Evolutionary conservation across 345 rosid genomes (phyloP), one percentile per base, ranked within the genome.

Genomic region (Cardamine occulta): DNA sequence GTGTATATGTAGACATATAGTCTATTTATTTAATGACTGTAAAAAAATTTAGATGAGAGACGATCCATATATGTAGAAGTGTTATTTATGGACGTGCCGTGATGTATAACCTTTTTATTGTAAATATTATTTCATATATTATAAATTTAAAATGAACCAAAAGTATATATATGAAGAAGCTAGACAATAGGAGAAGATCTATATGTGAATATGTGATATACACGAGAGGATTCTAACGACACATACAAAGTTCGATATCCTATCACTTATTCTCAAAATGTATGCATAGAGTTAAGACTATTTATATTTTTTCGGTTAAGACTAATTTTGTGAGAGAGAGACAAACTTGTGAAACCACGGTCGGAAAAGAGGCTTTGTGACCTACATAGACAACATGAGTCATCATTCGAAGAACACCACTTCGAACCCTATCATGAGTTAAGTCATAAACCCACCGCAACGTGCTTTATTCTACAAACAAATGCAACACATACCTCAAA

Each of bases 11-110:
- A 61, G 39, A 17, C 24, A 47, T 32, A 57, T 37, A 11, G 14
- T 39, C 47, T 40, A 37, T 23, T 9, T 61, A 35, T 48, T n/a
- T 23, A 39, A 26, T 39, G 39, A 7, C 51, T 52, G 24, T 4
- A 19, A 45, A 26, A 26, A 28, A 3, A 28, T 28, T 48, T 48
- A 52, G 60, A 67, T 52, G 44, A 48, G 54, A 63, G 68, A 35
- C 48, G 19, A 35, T 32, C 58, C n/a, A 18, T 17, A 31, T 31
- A 32, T 52, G 2, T 21, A 26, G 17, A 54, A 13, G 10, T 53
- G n/a, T 53, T 14, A 44, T 44, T 12, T 55, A 55, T 54, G 8
- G 58, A 53, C 8, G 14, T 23, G 17, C 58, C 58, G 32, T 12
- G 47, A 42, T 42, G n/a, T 14, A 4, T 4, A 42, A 12, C 17